phyloP scores from a whole-genome alignment of 1,139 yeast species.

The Candida labiduridarum region DNA sequence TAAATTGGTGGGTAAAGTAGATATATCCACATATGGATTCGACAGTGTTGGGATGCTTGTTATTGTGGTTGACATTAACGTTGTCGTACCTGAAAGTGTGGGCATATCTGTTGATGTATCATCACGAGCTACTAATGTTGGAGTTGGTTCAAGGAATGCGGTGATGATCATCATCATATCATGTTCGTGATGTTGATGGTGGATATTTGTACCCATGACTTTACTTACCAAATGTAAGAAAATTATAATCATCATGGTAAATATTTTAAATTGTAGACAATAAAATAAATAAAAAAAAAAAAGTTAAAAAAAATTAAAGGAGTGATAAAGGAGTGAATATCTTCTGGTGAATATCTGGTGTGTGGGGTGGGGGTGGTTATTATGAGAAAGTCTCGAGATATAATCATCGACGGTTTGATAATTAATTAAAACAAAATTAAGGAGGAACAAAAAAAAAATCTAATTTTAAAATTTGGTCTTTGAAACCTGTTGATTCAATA shows the following conservation, averaged over 20 bases:
- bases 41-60: slow-evolving; percentile 4
- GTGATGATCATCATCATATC: not conserved
- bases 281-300: too few species aligned
- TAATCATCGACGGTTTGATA: not conserved
- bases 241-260: not conserved
- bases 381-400: not conserved
- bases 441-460: too few species aligned
- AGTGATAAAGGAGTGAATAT: too few species aligned
- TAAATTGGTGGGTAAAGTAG: slow-evolving; percentile 34
- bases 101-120: slow-evolving; percentile 12
- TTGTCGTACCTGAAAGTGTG: slow-evolving; percentile 3
- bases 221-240: not conserved
- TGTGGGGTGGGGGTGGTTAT: too few species aligned
- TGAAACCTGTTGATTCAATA: too few species aligned
- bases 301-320: not conserved
- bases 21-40: slow-evolving; percentile 38
- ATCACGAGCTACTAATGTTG: slow-evolving; percentile 4
- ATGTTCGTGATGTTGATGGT: slow-evolving; percentile 6
- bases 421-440: not conserved
- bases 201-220: not conserved
- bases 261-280: too few species aligned
- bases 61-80: slow-evolving; percentile 11
- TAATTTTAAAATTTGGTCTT: too few species aligned
- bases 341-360: too few species aligned
- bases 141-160: not conserved